Base-by-base conservation (phyloP, 2,329 filamentous ascomycete species). In the Hymenoscyphus scutula region DNA sequence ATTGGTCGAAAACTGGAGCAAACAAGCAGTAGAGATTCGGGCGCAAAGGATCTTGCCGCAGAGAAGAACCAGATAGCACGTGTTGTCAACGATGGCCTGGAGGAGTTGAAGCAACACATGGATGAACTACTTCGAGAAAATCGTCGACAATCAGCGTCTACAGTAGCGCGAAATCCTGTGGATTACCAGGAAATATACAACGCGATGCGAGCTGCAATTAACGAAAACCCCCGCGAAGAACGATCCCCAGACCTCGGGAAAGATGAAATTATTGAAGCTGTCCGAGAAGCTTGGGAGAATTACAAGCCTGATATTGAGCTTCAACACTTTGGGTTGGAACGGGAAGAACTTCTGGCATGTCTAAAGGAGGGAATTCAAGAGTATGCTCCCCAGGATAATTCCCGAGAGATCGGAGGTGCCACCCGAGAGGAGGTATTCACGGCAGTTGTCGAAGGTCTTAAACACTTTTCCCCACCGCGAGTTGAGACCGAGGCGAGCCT, bases 291-390 rank as follows among this genome's bases (percentile, higher is more conserved):
- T 0, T 96, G 92, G 86, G 94, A 97, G 73, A 91, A 88, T 60
- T 96, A 96, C 77, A 96, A 96, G 76, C 94, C 94, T 0, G 92
- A 97, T 70, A 92, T 97, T 58, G 89, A 96, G 69, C 83, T 96
- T 4, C 89, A 97, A 70, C 92, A 96, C 70, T 90, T 96, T 65
- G 94, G 93, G 1, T 80, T 98, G 0, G 94, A 97, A 74, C 85
- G 92, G 5, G 92, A 97, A 13, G 94, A 98, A 72, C 90, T 98
- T 56, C 80, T 98, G 15, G 87, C 89, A 45, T 96, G 92, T 68
- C 82, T 98, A 29, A 88, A 90, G 68, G 89, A 97, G 77, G 94
- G 94, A 0, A 82, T 98, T 0, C 87, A 90, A 67, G 86, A 92
- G 55, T 92, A 95, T 72, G 78, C 77, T 64, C 80, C 80, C 32